phyloP scores from a whole-genome alignment of 441 rosid species.

The Biscutella auriculata region DNA sequence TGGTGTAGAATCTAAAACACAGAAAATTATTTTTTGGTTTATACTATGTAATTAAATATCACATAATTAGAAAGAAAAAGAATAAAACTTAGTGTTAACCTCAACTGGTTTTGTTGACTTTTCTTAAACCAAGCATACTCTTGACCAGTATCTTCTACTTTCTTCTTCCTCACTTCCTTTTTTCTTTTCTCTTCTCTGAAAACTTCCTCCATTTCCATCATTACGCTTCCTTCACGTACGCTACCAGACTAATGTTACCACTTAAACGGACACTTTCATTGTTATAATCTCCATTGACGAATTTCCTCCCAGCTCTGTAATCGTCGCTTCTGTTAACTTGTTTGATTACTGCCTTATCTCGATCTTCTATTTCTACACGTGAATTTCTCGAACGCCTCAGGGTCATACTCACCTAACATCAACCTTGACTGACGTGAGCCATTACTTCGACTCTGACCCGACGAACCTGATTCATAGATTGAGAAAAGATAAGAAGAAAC shows the following conservation, averaged over 20 bases:
- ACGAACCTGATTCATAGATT: conserved; percentile 84
- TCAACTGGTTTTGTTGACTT: conserved; percentile 33
- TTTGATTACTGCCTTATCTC: conserved; percentile 32
- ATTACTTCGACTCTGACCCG: conserved; percentile 93
- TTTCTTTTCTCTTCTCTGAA: conserved; percentile 15
- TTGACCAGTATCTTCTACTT: conserved; percentile 83
- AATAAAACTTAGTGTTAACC: conserved; percentile 28
- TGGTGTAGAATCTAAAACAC: too few relatives aligned
- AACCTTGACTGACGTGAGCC: conserved; percentile 96
- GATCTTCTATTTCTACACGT: too few relatives aligned
- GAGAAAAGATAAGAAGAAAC: conserved; percentile 89
- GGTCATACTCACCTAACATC: conserved; percentile 81
- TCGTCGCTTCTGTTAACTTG: conserved; percentile 33
- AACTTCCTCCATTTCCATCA: conserved; percentile 18
- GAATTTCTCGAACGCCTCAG: conserved; percentile 88
- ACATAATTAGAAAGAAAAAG: too few relatives aligned
- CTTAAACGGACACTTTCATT: conserved; percentile 20
- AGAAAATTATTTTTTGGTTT: too few relatives aligned
- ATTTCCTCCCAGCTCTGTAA: conserved; percentile 25
- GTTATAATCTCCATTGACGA: conserved; percentile 14
- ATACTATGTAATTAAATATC: too few relatives aligned
- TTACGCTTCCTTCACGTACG: conserved; percentile 51
- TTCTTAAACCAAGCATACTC: conserved; percentile 94
- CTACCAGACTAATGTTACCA: conserved; percentile 47
- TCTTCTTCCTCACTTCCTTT: conserved; percentile 60